phyloP scores from a whole-genome alignment of 1,139 yeast species.

The Blastobotrys raffinosifermentans region DNA sequence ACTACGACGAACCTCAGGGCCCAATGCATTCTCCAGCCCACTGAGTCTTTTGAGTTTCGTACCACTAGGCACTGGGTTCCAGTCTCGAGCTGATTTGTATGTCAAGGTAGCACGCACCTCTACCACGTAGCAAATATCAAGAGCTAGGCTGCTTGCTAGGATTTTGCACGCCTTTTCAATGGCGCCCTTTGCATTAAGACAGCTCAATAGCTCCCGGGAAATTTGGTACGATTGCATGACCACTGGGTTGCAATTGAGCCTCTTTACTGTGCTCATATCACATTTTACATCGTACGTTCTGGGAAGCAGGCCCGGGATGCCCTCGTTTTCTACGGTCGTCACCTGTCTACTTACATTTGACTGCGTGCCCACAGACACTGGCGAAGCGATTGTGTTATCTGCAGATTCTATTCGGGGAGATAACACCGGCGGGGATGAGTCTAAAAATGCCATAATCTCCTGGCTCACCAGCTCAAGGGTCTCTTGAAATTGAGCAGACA shows the following conservation, averaged over 20 bases:
- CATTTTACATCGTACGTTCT: constrained; percentile 9
- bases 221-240: constrained; percentile 31
- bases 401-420: constrained; percentile 19
- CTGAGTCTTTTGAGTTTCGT: constrained; percentile 29
- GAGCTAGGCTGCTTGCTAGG: constrained; percentile 37
- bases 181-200: constrained; percentile 34
- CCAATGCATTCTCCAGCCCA: background rate
- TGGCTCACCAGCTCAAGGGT: constrained; percentile 37
- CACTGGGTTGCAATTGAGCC: constrained; percentile 19
- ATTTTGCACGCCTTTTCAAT: constrained; percentile 35
- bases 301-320: constrained; percentile 12
- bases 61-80: constrained; percentile 41
- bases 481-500: constrained; percentile 36
- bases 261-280: constrained; percentile 15
- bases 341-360: background rate
- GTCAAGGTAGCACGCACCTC: constrained; percentile 42
- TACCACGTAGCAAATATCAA: constrained; percentile 50
- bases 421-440: constrained; percentile 20
- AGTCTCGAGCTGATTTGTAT: constrained; percentile 22
- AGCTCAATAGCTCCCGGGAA: constrained; percentile 38
- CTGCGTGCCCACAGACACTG: background rate
- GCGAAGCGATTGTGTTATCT: background rate
- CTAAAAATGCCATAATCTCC: constrained; percentile 43
- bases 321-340: constrained; percentile 4
- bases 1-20: constrained; percentile 29